These are phyloP conservation scores for Euphrasia arctica DNA, from an alignment of 305 asterid species.

Conservation along the genomic window DNA sequence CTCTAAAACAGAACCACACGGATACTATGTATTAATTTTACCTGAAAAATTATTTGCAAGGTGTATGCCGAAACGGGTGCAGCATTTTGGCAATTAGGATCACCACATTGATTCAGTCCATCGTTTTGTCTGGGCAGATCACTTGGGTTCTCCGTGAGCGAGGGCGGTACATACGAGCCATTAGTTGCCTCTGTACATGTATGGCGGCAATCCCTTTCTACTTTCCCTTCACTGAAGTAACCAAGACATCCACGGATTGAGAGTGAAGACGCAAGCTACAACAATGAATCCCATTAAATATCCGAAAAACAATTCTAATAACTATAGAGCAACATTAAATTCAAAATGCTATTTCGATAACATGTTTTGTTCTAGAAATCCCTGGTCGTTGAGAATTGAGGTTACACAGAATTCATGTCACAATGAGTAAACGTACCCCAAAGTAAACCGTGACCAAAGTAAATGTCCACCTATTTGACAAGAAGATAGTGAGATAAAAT, in stretches of 20 bases:
- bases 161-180: conserved; percentile 45
- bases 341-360: background rate
- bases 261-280: conserved; percentile 61
- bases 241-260: conserved; percentile 57
- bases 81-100: conserved; percentile 35
- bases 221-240: conserved; percentile 28
- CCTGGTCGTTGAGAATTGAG: no score
- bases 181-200: conserved; percentile 39
- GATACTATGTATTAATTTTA: conserved; percentile 16
- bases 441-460: conserved; percentile 72
- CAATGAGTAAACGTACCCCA: conserved; percentile 65
- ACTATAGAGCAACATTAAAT: background rate
- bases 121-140: conserved; percentile 21
- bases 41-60: conserved; percentile 83
- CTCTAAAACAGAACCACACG: background rate
- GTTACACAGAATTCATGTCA: background rate
- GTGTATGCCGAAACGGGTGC: conserved; percentile 64
- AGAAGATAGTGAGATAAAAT: conserved; percentile 29
- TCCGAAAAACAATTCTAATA: conserved; percentile 3
- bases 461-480: conserved; percentile 88
- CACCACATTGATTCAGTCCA: conserved; percentile 32
- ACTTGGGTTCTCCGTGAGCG: conserved; percentile 36
- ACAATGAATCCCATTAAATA: conserved; percentile 7
- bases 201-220: conserved; percentile 26
- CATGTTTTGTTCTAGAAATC: background rate